Evolutionary conservation across 1,284 basidiomycete species (phyloP), one percentile per base, ranked within the genome.

Genomic region (Fistulina hepatica): DNA sequence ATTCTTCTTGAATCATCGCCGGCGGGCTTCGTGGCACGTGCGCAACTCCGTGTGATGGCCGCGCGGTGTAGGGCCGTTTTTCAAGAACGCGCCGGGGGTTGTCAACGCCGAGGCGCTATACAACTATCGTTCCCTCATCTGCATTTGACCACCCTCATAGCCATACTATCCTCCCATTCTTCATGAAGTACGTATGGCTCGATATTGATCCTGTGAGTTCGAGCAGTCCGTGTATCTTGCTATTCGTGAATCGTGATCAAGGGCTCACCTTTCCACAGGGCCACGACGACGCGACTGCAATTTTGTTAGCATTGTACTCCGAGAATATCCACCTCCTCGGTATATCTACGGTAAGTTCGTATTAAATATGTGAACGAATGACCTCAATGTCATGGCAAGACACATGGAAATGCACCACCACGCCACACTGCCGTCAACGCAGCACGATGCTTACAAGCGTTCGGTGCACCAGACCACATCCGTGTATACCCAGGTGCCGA

Each of bases 211-310:
- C n/a, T n/a, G n/a, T n/a, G n/a, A n/a, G n/a, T n/a, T n/a, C n/a
- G n/a, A n/a, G n/a, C n/a, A n/a, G n/a, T n/a, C n/a, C n/a, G n/a
- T n/a, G n/a, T n/a, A n/a, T n/a, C n/a, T n/a, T 11, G 9, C 11
- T 3, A 31, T 31, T 16, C 28, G 8, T 31, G 15, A 13, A 16
- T 31, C 13, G 10, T 3, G 28, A 8, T 11, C 13, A 16, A 31
- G 19, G n/a, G n/a, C n/a, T 31, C 28, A n/a, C 13, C 28, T 5
- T 26, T 1, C 13, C 27, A 31, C 44, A 85, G 82, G 86, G 86
- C 10, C 86, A 91, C 49, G 86, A 90, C 50, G 86, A 90, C 60
- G 85, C 81, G 5, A 77, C 76, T 5, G 84, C 84, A 2, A 77
- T 91, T 40, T 58, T 89, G 50, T 60, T 90, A 12, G 83, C 83